A percentile compares a stretch with the other conserved stretches of the same genome.
These are phyloP conservation scores for Phialemoniopsis sp. DNA, from an alignment of 2,329 filamentous ascomycete species.

Conservation along the genomic window DNA sequence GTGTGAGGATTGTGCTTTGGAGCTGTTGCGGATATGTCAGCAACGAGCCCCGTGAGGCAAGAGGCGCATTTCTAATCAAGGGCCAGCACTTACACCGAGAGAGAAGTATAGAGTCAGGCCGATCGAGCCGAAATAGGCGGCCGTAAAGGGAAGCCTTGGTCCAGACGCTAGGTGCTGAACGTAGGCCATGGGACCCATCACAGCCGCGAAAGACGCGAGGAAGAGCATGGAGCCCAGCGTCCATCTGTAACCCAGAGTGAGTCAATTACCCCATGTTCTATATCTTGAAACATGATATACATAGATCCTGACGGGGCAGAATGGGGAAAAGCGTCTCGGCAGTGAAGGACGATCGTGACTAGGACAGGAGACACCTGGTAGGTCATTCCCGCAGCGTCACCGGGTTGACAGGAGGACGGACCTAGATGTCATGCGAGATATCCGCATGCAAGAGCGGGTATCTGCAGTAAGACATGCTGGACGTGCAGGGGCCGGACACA, in stretches of 20 bases:
- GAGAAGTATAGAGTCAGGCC: constrained; percentile 87
- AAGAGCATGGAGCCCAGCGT: constrained; percentile 88
- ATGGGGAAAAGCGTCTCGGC: too few relatives aligned
- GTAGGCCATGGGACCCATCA: constrained; percentile 89
- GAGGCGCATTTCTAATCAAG: too few relatives aligned
- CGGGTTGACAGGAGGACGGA: too few relatives aligned
- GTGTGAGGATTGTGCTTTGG: constrained; percentile 77
- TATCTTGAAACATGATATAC: neutral
- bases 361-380: neutral
- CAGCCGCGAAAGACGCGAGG: constrained; percentile 84
- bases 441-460: constrained; percentile 25
- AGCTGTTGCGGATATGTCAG: constrained; percentile 48
- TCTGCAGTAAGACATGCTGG: constrained; percentile 23
- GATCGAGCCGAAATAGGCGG: constrained; percentile 92
- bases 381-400: too few relatives aligned
- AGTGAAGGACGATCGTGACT: neutral
- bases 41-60: too few relatives aligned
- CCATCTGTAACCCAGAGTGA: constrained; percentile 60
- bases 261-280: constrained; percentile 4
- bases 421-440: constrained; percentile 14
- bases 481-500: constrained; percentile 1
- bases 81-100: constrained; percentile 85
- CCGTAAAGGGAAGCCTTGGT: constrained; percentile 84
- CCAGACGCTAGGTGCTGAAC: constrained; percentile 79
- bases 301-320: too few relatives aligned